phyloP scores from a whole-genome alignment of 805 yeast genomes.

The Cyberlindnera saturnus region DNA sequence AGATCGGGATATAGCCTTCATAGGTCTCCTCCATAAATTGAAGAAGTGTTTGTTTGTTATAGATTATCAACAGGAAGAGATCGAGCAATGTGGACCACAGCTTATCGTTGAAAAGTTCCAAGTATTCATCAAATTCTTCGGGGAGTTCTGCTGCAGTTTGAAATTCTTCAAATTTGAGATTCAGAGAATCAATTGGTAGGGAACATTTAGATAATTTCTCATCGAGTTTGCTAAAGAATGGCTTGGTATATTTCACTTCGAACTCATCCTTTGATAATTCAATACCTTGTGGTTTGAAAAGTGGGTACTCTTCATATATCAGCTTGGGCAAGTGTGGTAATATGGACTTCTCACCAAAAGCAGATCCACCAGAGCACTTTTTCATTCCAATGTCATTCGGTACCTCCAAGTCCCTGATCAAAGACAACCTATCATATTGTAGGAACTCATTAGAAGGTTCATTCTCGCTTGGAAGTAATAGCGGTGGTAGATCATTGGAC shows the following conservation, averaged over 20 bases:
- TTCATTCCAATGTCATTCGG: constrained; percentile 15
- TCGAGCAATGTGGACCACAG: neutral
- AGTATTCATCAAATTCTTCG: neutral
- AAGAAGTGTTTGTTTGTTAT: constrained; percentile 5
- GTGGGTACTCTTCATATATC: constrained; percentile 21
- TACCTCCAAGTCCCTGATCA: constrained; percentile 19
- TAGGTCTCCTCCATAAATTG: constrained; percentile 12
- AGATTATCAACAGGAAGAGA: neutral
- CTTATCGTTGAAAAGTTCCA: constrained; percentile 3
- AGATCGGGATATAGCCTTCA: constrained; percentile 11
- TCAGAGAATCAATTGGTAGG: neutral
- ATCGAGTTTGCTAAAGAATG: constrained; percentile 9
- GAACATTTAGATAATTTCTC: neutral
- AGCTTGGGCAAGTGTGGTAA: constrained; percentile 12
- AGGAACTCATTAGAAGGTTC: neutral
- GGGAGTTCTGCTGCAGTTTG: constrained; percentile 2
- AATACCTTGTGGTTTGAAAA: constrained; percentile 14
- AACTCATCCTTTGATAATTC: constrained; percentile 16
- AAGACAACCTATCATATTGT: neutral
- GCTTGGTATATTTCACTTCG: constrained; percentile 4
- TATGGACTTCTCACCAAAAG: neutral
- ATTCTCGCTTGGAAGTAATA: too few species aligned
- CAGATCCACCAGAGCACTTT: too few species aligned
- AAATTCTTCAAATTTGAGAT: constrained; percentile 6
- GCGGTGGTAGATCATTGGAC: too few species aligned